A percentile compares a stretch with the other conserved stretches of the same genome.
Conservation (phyloP, 2,329 filamentous ascomycete genomes). For the Stagonosporopsis vannaccii region DNA sequence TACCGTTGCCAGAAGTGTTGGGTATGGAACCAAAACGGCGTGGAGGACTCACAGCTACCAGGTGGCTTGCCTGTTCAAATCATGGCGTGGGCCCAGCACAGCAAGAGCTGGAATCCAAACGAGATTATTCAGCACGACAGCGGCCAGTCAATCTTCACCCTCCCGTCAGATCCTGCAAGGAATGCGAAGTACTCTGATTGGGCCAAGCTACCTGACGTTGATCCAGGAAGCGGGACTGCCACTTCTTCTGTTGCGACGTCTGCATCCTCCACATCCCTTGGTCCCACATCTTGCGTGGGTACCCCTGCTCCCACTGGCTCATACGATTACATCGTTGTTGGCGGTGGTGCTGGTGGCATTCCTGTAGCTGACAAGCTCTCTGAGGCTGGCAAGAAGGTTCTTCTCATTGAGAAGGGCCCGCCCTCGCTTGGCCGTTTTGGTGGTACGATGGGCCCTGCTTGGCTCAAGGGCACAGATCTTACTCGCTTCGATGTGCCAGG, state of each 20-base stretch:
- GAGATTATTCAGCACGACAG: constrained; percentile 62
- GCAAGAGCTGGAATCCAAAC: constrained; percentile 45
- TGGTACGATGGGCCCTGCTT: constrained; percentile 66
- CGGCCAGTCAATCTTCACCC: constrained; percentile 62
- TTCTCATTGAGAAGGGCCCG: constrained; percentile 61
- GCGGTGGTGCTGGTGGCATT: constrained; percentile 68
- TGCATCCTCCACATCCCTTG: constrained; percentile 36
- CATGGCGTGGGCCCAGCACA: constrained; percentile 65
- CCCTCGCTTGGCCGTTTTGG: constrained; percentile 70
- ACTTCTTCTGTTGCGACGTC: constrained; percentile 30
- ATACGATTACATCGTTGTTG: constrained; percentile 71
- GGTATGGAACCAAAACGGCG: constrained; percentile 54
- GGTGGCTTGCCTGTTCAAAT: constrained; percentile 45
- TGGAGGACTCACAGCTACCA: constrained; percentile 50
- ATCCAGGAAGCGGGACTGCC: constrained; percentile 36
- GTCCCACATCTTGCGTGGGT: constrained; percentile 47
- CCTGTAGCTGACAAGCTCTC: constrained; percentile 67
- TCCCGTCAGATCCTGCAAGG: constrained; percentile 53
- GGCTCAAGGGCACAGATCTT: constrained; percentile 68
- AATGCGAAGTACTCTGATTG: constrained; percentile 54
- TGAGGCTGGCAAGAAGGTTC: constrained; percentile 69
- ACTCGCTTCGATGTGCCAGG: constrained; percentile 77
- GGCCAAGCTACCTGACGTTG: constrained; percentile 41
- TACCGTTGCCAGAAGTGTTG: constrained; percentile 67
- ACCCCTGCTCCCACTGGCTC: constrained; percentile 52